phyloP scores from a whole-genome alignment of 108 stramenopile genomes.

The Fragilaria radians region DNA sequence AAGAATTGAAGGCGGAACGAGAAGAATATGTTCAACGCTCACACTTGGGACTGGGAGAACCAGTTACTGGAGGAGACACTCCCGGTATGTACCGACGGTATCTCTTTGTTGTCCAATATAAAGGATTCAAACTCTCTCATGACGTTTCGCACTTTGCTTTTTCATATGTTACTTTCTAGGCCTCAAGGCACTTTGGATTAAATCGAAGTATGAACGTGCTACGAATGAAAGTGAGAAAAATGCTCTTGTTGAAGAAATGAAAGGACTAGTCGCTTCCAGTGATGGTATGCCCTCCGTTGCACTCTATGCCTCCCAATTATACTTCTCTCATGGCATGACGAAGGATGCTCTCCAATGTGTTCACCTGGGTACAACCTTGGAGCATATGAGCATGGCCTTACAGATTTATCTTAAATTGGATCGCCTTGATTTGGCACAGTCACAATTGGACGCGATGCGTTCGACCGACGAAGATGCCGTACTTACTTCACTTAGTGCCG shows the following conservation, averaged over 20 bases:
- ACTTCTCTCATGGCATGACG: conserved; percentile 58
- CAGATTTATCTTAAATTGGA: conserved; percentile 94
- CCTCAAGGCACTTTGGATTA: conserved; percentile 65
- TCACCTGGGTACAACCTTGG: conserved; percentile 77
- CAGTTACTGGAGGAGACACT: conserved; percentile 58
- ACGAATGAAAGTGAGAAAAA: conserved; percentile 24
- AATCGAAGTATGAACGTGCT: conserved; percentile 55
- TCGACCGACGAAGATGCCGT: conserved; percentile 91
- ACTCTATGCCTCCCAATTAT: conserved; percentile 84
- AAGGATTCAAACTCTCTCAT: no score
- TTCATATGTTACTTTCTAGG: neutral
- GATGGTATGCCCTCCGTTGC: conserved; percentile 68
- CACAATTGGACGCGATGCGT: conserved; percentile 57
- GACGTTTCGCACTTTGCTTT: no score
- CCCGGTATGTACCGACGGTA: conserved; percentile 26
- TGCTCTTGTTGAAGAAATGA: conserved; percentile 29
- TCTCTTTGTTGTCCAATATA: no score
- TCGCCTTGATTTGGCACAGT: conserved; percentile 86
- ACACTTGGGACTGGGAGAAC: conserved; percentile 80
- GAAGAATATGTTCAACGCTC: conserved; percentile 89
- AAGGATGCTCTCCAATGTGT: conserved; percentile 92
- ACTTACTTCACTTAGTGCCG: conserved; percentile 85
- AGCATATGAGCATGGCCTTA: conserved; percentile 73
- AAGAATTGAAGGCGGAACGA: conserved; percentile 76
- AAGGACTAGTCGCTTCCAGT: conserved; percentile 34